Base-by-base conservation (phyloP, 805 yeast species). In the Tetrapisispora fleetii region DNA sequence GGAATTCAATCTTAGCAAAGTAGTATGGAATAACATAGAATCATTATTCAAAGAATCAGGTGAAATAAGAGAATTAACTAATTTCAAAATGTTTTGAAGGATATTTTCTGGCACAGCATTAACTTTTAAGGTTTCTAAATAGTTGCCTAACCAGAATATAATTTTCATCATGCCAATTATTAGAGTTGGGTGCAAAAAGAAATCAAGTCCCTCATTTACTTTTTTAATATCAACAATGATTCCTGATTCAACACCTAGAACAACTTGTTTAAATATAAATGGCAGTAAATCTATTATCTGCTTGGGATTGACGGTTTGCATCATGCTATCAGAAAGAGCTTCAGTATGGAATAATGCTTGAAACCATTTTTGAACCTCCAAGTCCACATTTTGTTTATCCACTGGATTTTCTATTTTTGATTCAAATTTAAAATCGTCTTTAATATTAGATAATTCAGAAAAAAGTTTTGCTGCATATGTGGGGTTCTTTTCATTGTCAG, bases 311-410 rank as follows among this genome's bases (percentile, higher is more conserved):
- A 85, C 77, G 11, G 80, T 71, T 54, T 81, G 76, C 58, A 90
- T 78, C 51, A 89, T 67, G 40, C 85, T 90, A 64, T 91, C 97
- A 0, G 95, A 82, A 36, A 90, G 78, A 3, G 96, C 95, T 37
- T 82, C 83, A 32, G 85, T 80, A 52, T 87, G 90, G 65, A 85
- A 89, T 38, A 91, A 64, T 1, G 93, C 90, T 27, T 76, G 68
- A 42, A 85, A 76, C 98, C 98, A 91, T 22, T 79, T 83, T 40
- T 39, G 43, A 30, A 45, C 41, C 33, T 45, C 48, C 3, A 21
- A 19, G 30, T 45, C 33, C 10, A 19, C 22, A 38, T 38, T 38
- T 24, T 33, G 17, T 39, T 38, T 30, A 13, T 24, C 27, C 13
- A 17, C 27, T 1, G 35, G 14, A 3, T n/a, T 22, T 5, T 4